phyloP scores from a whole-genome alignment of 306 rosid genomes.

The Calophaca sinica region DNA sequence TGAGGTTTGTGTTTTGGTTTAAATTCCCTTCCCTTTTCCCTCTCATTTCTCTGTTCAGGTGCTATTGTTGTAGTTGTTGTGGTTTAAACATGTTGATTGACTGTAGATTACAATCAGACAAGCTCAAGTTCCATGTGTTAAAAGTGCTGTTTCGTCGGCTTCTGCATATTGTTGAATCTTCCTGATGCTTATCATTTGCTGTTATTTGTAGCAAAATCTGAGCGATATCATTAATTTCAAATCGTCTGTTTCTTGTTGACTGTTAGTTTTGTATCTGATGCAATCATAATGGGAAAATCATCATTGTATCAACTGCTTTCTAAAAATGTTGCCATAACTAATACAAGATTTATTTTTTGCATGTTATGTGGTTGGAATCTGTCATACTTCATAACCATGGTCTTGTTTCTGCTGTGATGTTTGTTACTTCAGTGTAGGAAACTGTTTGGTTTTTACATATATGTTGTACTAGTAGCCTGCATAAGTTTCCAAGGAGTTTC shows the following conservation, averaged over 20 bases:
- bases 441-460: slow-evolving; percentile 11
- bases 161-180: slow-evolving; percentile 28
- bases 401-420: slow-evolving; percentile 40
- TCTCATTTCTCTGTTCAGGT: slow-evolving; percentile 8
- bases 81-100: slow-evolving; percentile 33
- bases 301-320: slow-evolving; percentile 24
- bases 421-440: slow-evolving; percentile 1
- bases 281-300: slow-evolving; percentile 26
- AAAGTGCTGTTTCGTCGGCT: slow-evolving; percentile 24
- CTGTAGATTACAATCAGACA: background rate
- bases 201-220: slow-evolving; percentile 5
- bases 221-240: slow-evolving; percentile 27
- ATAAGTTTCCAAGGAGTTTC: slow-evolving; percentile 3
- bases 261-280: slow-evolving; percentile 37
- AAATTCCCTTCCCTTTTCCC: background rate
- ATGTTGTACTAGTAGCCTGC: background rate
- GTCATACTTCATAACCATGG: slow-evolving; percentile 25
- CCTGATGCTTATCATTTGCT: background rate
- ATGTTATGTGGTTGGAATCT: slow-evolving; percentile 37
- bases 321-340: slow-evolving; percentile 25
- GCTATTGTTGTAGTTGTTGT: background rate
- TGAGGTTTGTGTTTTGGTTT: slow-evolving; percentile 30
- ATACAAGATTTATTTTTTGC: slow-evolving; percentile 32
- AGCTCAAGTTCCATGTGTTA: slow-evolving; percentile 25
- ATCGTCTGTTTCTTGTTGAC: slow-evolving; percentile 14